Evolutionary conservation across 2,329 filamentous ascomycete genomes (phyloP), one percentile per base, ranked within the genome.

Genomic region (Aspergillus viridinutans): DNA sequence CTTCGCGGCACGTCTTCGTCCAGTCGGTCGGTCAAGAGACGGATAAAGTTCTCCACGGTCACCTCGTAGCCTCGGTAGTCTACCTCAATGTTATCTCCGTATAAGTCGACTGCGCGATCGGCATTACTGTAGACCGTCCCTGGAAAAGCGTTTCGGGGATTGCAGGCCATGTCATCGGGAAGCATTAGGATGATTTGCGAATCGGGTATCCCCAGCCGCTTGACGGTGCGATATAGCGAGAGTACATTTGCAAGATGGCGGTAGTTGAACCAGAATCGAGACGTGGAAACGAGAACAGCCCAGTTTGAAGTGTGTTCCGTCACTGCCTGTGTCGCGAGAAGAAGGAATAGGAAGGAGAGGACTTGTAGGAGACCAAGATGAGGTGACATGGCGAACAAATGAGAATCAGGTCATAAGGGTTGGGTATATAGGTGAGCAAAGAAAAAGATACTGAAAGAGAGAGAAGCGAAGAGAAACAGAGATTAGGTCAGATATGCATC

Each of bases 251-350:
- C 92, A 53, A 99, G 88, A 75, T 99, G 94, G 57, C 94, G 90
- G 77, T 99, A 99, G 79, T 99, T 99, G 86, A 99, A 99, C 94
- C 94, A 99, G 82, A 99, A 99, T 54, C 94, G 90, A 53, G 94
- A 99, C 5, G 94, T 99, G 63, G 90, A 94, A 58, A 99, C 94
- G n/a, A 99, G 87, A 60, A 99, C 94, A 9, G 94, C 94, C 94
- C 94, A 99, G 78, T 99, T 99, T 72, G 91, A 97, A 17, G 94
- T 99, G 78, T 99, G 94, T 55, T 76, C 74, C 9, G 73, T 67
- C 23, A 58, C 58, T 3, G 58, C 68, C 38, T 56, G 48, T 32
- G 56, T 32, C 21, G 57, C 42, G 40, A 63, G 51, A 50, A 63
- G 42, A 38, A 62, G 54, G 32, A 72, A 58, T 32, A 69, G 59